Percentiles rank a stretch among this genome's conserved stretches.
Evolutionary conservation across 257 asterid species (phyloP).

Genomic region (Solanum pinnatisectum): DNA sequence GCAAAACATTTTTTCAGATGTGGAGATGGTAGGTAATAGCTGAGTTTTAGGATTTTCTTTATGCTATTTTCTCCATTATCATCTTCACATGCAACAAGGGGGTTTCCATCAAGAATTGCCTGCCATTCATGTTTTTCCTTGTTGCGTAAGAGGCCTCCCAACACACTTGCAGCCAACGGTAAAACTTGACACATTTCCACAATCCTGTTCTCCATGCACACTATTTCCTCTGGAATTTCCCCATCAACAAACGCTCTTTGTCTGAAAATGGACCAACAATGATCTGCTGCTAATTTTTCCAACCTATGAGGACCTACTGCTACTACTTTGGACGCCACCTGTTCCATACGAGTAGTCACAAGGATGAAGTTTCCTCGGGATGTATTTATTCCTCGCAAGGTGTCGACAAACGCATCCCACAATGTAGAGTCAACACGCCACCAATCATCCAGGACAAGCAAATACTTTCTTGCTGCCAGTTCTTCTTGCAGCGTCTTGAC

Average conservation of each 20-base stretch:
- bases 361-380: conserved; percentile 6
- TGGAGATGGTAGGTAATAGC: conserved; percentile 11
- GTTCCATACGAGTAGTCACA: conserved; percentile 8
- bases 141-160: background rate
- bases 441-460: conserved; percentile 25
- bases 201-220: background rate
- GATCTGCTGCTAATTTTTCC: background rate
- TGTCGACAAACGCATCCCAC: background rate
- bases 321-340: background rate
- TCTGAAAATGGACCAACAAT: conserved; percentile 10
- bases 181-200: conserved; percentile 9
- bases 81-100: background rate
- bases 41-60: conserved; percentile 6
- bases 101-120: background rate
- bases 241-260: conserved; percentile 2
- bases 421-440: background rate
- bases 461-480: background rate
- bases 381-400: background rate
- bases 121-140: background rate
- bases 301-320: background rate
- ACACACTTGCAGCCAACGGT: background rate
- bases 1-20: conserved; percentile 13
- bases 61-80: background rate
- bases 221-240: background rate
- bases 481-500: background rate